These are phyloP conservation scores for Citrus inodora DNA, from an alignment of 345 rosid genomes.

Conservation along the genomic window DNA sequence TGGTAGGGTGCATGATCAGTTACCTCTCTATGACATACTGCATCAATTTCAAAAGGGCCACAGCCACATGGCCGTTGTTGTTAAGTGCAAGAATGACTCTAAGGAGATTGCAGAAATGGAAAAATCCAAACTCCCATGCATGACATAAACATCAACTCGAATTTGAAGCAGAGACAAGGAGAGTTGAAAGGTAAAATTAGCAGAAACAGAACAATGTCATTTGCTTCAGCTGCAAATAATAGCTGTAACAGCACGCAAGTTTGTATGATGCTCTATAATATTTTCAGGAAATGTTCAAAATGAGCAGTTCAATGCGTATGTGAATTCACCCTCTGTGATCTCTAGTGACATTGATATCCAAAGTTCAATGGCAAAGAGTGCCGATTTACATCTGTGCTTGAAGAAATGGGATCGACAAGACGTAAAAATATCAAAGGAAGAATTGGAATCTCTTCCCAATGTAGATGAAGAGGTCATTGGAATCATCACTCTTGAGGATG, in stretches of 20 bases:
- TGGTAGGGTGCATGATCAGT: constrained; percentile 48
- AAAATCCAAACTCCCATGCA: constrained; percentile 10
- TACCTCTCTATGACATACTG: constrained; percentile 77
- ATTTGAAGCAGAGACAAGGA: not conserved
- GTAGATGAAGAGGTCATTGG: constrained; percentile 60
- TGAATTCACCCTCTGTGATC: constrained; percentile 23
- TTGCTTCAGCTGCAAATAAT: not conserved
- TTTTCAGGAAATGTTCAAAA: constrained; percentile 24
- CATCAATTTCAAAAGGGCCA: constrained; percentile 68
- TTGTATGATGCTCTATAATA: not conserved
- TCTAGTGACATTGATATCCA: constrained; percentile 16
- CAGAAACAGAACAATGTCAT: not conserved
- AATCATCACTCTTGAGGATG: constrained; percentile 88
- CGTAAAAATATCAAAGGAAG: constrained; percentile 13
- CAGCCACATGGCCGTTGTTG: constrained; percentile 82
- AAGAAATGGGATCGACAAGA: constrained; percentile 21
- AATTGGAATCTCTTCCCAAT: constrained; percentile 29
- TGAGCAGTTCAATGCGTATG: constrained; percentile 16
- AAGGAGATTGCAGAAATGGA: constrained; percentile 28
- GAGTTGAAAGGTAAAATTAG: constrained; percentile 22
- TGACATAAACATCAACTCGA: constrained; percentile 5
- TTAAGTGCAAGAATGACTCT: constrained; percentile 34
- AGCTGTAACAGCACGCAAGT: not conserved
- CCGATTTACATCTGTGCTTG: not conserved
- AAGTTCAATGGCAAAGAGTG: constrained; percentile 14